These are phyloP conservation scores for Claviceps paspali DNA, from an alignment of 2,329 filamentous ascomycete species.

Conservation along the genomic window DNA sequence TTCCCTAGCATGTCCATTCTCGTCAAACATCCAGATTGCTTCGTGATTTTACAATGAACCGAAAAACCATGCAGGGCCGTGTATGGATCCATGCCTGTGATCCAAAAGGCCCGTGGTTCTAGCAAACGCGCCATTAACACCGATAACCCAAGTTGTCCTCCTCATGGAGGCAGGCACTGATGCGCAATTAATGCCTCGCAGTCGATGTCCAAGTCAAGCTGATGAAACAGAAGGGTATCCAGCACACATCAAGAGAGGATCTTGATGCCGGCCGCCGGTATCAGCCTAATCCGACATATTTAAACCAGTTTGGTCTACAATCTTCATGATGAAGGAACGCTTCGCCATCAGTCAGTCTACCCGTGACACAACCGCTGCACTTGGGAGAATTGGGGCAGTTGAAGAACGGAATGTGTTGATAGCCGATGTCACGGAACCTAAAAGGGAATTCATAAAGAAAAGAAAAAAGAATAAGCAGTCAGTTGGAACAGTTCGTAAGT, in stretches of 20 bases:
- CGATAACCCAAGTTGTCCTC: conserved; percentile 1
- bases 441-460: neutral
- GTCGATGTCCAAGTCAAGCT: neutral
- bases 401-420: conserved; percentile 96
- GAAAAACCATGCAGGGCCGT: neutral
- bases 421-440: conserved; percentile 98
- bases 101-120: neutral
- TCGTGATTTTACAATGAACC: neutral
- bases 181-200: neutral
- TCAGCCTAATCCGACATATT: conserved; percentile 72
- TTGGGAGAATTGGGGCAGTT: conserved; percentile 97
- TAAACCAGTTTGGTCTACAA: conserved; percentile 94
- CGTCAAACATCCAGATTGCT: conserved; percentile 2
- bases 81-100: neutral
- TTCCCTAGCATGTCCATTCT: neutral
- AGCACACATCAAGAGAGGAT: neutral
- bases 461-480: conserved; percentile 1
- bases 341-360: conserved; percentile 79
- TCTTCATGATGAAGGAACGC: conserved; percentile 77
- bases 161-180: neutral
- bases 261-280: too few relatives aligned
- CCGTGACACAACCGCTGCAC: conserved; percentile 74
- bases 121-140: conserved; percentile 6
- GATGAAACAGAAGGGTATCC: neutral
- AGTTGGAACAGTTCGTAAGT: too few relatives aligned